A percentile compares a stretch with the other conserved stretches of the same genome.
These are phyloP conservation scores for Cystobasidiopsis lactophilus DNA, from an alignment of 768 basidiomycete species.

Conservation along the genomic window DNA sequence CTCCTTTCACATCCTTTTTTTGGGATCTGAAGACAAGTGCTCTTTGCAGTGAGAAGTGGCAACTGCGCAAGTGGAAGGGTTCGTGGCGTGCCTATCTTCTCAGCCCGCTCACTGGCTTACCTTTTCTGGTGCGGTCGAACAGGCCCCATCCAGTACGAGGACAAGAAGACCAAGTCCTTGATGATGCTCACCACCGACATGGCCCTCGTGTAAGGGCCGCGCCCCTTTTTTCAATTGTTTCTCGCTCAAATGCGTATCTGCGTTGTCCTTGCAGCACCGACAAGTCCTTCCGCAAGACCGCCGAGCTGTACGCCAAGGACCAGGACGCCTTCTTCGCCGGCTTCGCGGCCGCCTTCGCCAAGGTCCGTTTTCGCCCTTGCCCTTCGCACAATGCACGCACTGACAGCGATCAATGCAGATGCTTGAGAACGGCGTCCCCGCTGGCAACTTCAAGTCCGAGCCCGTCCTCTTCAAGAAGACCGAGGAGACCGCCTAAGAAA, in stretches of 20 bases:
- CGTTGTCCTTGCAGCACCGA: constrained; percentile 68
- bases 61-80: constrained; percentile 51
- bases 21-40: background rate
- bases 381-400: background rate
- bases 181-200: constrained; percentile 80
- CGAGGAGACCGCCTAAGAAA: constrained; percentile 7
- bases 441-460: constrained; percentile 39
- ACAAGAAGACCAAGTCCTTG: constrained; percentile 62
- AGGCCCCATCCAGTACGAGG: constrained; percentile 84
- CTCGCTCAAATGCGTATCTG: constrained; percentile 42
- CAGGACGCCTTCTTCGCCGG: constrained; percentile 81
- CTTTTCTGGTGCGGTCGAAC: too few species aligned
- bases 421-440: constrained; percentile 83
- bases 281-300: constrained; percentile 75
- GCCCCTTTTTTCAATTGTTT: background rate
- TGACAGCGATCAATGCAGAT: constrained; percentile 24
- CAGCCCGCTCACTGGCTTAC: too few species aligned
- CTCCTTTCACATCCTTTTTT: background rate
- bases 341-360: constrained; percentile 32
- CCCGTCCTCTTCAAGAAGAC: constrained; percentile 11
- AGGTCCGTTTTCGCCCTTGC: background rate
- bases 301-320: constrained; percentile 66
- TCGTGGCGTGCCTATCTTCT: too few species aligned
- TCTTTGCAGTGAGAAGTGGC: constrained; percentile 31
- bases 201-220: too few species aligned